A percentile compares a stretch with the other conserved stretches of the same genome.
phyloP scores from a whole-genome alignment of 176 grass and related monocot species.

The Zea mays region DNA sequence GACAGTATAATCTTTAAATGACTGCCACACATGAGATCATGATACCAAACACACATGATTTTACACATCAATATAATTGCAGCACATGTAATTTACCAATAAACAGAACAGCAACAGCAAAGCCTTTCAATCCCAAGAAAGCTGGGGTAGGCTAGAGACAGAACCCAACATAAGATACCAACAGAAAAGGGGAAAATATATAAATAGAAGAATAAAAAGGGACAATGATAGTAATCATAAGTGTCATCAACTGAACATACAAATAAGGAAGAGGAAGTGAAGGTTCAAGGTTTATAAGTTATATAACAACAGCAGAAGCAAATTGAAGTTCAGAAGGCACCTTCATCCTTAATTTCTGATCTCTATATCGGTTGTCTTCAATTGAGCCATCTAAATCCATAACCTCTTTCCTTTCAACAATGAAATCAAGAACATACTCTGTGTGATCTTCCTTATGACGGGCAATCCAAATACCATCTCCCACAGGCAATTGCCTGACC shows the following conservation, averaged over 20 bases:
- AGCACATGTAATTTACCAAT: constrained; percentile 8
- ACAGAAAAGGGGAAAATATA: neutral
- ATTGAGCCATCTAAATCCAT: constrained; percentile 71
- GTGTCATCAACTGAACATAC: constrained; percentile 18
- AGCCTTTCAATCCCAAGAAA: neutral
- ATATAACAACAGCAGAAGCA: neutral
- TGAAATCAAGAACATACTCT: constrained; percentile 93
- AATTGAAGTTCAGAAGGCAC: constrained; percentile 41
- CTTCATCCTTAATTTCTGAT: constrained; percentile 89
- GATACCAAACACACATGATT: constrained; percentile 17
- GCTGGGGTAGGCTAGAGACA: neutral
- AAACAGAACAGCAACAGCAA: constrained; percentile 1
- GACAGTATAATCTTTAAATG: constrained; percentile 8
- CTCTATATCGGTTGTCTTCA: constrained; percentile 82
- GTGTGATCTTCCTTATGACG: constrained; percentile 45
- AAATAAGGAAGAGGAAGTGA: neutral
- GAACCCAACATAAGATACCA: neutral
- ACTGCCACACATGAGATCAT: neutral
- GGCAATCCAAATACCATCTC: constrained; percentile 89
- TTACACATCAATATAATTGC: constrained; percentile 23
- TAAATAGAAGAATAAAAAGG: neutral
- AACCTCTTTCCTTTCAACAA: constrained; percentile 91
- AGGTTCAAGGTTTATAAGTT: constrained; percentile 2
- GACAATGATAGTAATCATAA: neutral
- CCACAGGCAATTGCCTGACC: constrained; percentile 75